A percentile compares a stretch with the other conserved stretches of the same genome.
phyloP scores from a whole-genome alignment of 352 stramenopile species.

The Poterioochromonas sp. region DNA sequence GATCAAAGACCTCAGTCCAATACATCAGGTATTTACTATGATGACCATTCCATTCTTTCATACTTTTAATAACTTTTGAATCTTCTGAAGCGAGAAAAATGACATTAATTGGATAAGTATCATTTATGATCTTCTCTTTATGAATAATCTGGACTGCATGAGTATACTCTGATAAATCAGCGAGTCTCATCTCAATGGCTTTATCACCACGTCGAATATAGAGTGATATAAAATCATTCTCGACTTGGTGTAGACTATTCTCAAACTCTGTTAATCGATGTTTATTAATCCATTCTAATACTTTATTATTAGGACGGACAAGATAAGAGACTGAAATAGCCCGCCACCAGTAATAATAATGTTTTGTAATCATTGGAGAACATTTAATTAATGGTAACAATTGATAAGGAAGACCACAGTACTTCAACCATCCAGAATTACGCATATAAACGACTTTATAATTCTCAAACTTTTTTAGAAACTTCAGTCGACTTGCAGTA shows the following conservation, averaged over 20 bases:
- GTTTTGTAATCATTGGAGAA: not conserved
- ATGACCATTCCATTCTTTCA: not conserved
- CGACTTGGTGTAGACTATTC: not conserved
- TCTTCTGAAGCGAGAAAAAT: not conserved
- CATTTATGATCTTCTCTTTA: not conserved
- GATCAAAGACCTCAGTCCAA: not conserved
- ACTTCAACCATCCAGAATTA: not conserved
- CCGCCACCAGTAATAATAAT: not conserved
- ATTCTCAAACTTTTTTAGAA: not conserved
- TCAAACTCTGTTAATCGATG: not conserved
- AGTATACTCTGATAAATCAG: not conserved
- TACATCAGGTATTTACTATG: not conserved
- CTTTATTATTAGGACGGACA: not conserved
- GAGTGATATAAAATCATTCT: not conserved
- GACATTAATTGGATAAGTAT: not conserved
- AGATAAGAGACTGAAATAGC: not conserved
- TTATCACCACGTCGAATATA: slow-evolving; percentile 5
- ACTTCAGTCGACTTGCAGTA: not conserved
- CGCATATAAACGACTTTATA: not conserved
- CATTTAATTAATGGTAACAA: not conserved
- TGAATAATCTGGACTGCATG: not conserved
- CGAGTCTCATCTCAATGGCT: not conserved
- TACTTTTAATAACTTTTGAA: not conserved
- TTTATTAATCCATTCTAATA: not conserved
- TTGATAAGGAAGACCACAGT: not conserved